A percentile compares a stretch with the other conserved stretches of the same genome.
phyloP scores from a whole-genome alignment of 805 yeast species.

The Lachancea thermotolerans region DNA sequence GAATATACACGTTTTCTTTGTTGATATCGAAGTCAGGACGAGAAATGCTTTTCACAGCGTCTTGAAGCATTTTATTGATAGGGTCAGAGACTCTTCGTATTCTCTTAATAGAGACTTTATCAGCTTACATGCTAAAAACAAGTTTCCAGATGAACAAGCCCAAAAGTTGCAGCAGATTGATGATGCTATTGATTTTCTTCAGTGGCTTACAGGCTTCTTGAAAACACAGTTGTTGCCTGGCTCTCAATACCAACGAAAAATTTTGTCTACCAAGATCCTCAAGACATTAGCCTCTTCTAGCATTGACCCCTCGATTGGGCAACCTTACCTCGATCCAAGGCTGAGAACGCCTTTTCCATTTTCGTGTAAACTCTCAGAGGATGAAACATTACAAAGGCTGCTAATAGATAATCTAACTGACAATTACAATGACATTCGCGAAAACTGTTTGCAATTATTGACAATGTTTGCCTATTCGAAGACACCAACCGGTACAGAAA shows the following conservation, averaged over 20 bases:
- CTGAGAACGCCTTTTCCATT: slow-evolving; percentile 46
- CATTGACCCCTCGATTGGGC: slow-evolving; percentile 41
- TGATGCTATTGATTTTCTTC: slow-evolving; percentile 35
- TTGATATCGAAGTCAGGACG: slow-evolving; percentile 61
- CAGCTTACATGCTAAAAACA: slow-evolving; percentile 33
- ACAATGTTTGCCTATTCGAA: slow-evolving; percentile 28
- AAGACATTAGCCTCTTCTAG: slow-evolving; percentile 46
- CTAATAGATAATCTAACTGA: slow-evolving; percentile 58
- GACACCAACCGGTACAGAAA: slow-evolving; percentile 2
- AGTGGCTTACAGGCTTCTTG: slow-evolving; percentile 33
- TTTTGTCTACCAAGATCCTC: slow-evolving; percentile 44
- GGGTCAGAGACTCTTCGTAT: slow-evolving; percentile 66
- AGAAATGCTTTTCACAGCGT: slow-evolving; percentile 60
- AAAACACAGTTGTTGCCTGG: slow-evolving; percentile 45
- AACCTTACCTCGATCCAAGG: slow-evolving; percentile 34
- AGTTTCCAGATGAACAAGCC: slow-evolving; percentile 36
- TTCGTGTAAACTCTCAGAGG: slow-evolving; percentile 37
- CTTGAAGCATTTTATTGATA: slow-evolving; percentile 51
- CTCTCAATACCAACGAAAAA: slow-evolving; percentile 46
- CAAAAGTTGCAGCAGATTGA: slow-evolving; percentile 27
- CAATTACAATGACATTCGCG: slow-evolving; percentile 74
- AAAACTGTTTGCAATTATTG: slow-evolving; percentile 40
- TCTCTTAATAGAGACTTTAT: slow-evolving; percentile 45
- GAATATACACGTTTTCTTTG: slow-evolving; percentile 44
- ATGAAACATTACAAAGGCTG: slow-evolving; percentile 36